Conservation (phyloP, 2,329 filamentous ascomycete species). For the Fusarium sp. region DNA sequence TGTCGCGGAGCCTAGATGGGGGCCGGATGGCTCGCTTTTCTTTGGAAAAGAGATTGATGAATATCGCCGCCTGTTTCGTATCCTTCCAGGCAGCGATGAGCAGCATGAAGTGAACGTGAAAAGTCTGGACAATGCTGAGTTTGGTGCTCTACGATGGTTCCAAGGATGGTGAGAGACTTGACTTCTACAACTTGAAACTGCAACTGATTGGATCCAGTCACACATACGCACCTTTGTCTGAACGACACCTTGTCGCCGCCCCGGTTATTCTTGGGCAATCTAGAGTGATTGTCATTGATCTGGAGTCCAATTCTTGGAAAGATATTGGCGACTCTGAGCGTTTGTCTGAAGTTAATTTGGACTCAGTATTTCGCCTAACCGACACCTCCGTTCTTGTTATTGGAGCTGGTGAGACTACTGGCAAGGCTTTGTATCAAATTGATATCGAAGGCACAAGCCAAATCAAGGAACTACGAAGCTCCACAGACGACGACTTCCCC, state of each 20-base stretch:
- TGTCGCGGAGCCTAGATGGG: conserved; percentile 64
- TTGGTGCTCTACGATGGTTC: conserved; percentile 52
- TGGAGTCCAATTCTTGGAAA: conserved; percentile 50
- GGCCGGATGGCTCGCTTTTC: conserved; percentile 60
- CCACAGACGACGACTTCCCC: conserved; percentile 51
- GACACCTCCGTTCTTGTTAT: conserved; percentile 55
- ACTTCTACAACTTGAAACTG: accelerated
- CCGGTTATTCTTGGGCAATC: conserved; percentile 51
- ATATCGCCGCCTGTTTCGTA: conserved; percentile 61
- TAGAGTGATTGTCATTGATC: conserved; percentile 55
- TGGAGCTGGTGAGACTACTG: conserved; percentile 50
- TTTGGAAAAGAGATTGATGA: conserved; percentile 61
- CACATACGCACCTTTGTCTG: conserved; percentile 56
- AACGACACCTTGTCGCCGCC: conserved; percentile 52
- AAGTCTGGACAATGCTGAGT: conserved; percentile 57
- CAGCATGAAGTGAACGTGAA: conserved; percentile 51
- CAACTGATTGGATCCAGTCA: conserved; percentile 47
- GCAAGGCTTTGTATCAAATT: conserved; percentile 53
- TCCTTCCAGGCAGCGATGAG: conserved; percentile 46
- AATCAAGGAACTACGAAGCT: conserved; percentile 51
- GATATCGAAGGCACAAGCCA: conserved; percentile 45
- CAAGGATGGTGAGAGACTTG: conserved; percentile 49
- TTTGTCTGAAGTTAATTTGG: conserved; percentile 52
- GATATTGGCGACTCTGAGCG: conserved; percentile 48
- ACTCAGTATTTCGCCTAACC: conserved; percentile 53